Base-by-base conservation (phyloP, 192 early-diverging fungal genomes). In the Obelidium mucronatum region DNA sequence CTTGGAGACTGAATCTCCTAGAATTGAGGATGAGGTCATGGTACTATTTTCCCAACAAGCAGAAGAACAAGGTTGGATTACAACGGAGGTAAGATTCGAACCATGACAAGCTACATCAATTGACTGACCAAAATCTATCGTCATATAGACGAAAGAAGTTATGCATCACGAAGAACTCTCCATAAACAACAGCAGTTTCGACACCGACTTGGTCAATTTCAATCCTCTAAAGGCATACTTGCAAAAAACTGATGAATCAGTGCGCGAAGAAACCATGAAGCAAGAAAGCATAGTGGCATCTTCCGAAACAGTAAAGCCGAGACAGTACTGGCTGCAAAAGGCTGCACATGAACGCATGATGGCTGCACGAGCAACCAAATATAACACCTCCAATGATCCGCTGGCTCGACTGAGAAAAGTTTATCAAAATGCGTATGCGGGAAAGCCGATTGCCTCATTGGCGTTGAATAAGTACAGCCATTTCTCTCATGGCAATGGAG, bases 211-310 rank as follows among this genome's bases (percentile, higher is more conserved):
- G 35, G 76, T 77, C 6, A 68, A 77, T 52, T 77, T 77, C 48
- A 68, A 77, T 52, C 76, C 76, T 19, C 44, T 77, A 2, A 77
- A 71, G 34, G 67, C 55, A 8, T 77, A 77, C 37, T 58, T 77
- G 22, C 53, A 33, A 40, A 60, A 42, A 51, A 30, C 42, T 28
- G 44, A 75, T 17, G 34, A 76, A 59, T 40, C 42, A 22, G 44
- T 26, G 31, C 31, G 28, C 8, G 35, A 33, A 35, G 26, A 26
- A 37, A 19, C 31, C 52, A 59, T 31, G 51, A 76, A n/a, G 5
- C 66, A 42, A 56, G 31, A 58, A 24, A 37, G 44, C 31, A 73
- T 60, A 1, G 33, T 33, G 6, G 67, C 5, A 31, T 19, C 19
- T 51, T 8, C 31, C 28, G 53, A 72, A 72, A 36, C 26, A 58